A percentile compares a stretch with the other conserved stretches of the same genome.
Evolutionary conservation across 2,329 filamentous ascomycete genomes (phyloP).

Genomic region (Cladosporium velox): DNA sequence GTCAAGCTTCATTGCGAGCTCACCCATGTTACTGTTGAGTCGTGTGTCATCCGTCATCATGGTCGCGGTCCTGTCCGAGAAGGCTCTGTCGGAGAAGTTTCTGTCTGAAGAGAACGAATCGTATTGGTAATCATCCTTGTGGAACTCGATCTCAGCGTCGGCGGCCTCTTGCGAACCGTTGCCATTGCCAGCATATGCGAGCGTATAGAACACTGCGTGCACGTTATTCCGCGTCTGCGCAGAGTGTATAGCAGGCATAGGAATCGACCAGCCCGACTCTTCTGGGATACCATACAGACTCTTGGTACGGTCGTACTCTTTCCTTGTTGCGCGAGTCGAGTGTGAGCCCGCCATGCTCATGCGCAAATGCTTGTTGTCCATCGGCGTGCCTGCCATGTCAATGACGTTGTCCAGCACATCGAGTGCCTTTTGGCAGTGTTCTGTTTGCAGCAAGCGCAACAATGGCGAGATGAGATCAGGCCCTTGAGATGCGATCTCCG

Average conservation of each 20-base stretch:
- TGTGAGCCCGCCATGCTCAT: conserved; percentile 97
- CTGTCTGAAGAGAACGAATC: conserved; percentile 57
- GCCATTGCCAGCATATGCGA: conserved; percentile 39
- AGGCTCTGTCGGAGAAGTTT: conserved; percentile 38
- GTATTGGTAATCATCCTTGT: conserved; percentile 82
- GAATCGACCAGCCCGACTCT: conserved; percentile 93
- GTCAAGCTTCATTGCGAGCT: conserved; percentile 68
- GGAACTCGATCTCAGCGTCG: conserved; percentile 87
- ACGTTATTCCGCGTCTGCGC: conserved; percentile 86
- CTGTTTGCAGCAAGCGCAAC: conserved; percentile 83
- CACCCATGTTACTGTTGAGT: conserved; percentile 70
- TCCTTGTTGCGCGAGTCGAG: conserved; percentile 75
- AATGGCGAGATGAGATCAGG: conserved; percentile 94
- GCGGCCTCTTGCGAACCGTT: conserved; percentile 56
- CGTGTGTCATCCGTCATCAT: conserved; percentile 87
- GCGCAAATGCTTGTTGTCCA: conserved; percentile 90
- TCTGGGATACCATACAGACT: conserved; percentile 97
- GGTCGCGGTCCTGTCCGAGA: conserved; percentile 76
- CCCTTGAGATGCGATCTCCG: conserved; percentile 85
- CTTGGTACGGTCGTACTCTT: conserved; percentile 92
- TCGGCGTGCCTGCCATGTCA: conserved; percentile 80
- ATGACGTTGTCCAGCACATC: conserved; percentile 93
- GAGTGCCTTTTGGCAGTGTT: conserved; percentile 89
- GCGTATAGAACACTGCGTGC: conserved; percentile 90
- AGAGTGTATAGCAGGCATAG: conserved; percentile 86